Percentiles rank a stretch among this genome's conserved stretches.
Evolutionary conservation across 2,329 filamentous ascomycete species (phyloP).

Genomic region (Triangularia verruculosa): DNA sequence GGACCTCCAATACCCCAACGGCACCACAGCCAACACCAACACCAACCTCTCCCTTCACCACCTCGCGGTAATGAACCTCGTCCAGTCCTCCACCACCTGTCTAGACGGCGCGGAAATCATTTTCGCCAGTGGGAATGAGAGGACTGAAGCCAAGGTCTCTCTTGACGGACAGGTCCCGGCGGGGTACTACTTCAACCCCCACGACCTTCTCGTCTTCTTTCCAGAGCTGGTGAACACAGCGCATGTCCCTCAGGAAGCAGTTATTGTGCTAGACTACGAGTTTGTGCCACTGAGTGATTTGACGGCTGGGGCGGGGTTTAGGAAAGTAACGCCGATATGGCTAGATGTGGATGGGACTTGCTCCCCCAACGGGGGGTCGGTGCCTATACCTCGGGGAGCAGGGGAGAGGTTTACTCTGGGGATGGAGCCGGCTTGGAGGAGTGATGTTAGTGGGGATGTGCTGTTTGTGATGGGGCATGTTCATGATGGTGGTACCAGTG

Average conservation of each 20-base stretch:
- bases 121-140: conserved; percentile 28
- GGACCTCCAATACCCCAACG: conserved; percentile 32
- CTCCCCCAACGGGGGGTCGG: conserved; percentile 9
- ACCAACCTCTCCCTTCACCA: conserved; percentile 34
- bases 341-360: conserved; percentile 29
- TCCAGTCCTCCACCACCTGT: conserved; percentile 24
- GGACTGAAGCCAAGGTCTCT: conserved; percentile 21
- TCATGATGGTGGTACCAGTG: conserved; percentile 21
- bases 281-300: conserved; percentile 16
- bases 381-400: conserved; percentile 13
- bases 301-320: conserved; percentile 15
- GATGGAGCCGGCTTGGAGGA: conserved; percentile 22
- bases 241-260: conserved; percentile 12
- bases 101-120: conserved; percentile 5
- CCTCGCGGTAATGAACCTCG: conserved; percentile 20
- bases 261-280: conserved; percentile 26
- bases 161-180: conserved; percentile 22
- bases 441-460: conserved; percentile 15
- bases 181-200: conserved; percentile 23
- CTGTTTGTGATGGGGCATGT: conserved; percentile 15
- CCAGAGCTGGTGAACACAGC: conserved; percentile 27
- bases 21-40: conserved; percentile 32
- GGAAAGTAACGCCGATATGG: conserved; percentile 22
- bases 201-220: conserved; percentile 16
- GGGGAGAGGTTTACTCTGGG: conserved; percentile 9